Base-by-base conservation (phyloP, 768 basidiomycete genomes). In the Botryobasidium botryosum region DNA sequence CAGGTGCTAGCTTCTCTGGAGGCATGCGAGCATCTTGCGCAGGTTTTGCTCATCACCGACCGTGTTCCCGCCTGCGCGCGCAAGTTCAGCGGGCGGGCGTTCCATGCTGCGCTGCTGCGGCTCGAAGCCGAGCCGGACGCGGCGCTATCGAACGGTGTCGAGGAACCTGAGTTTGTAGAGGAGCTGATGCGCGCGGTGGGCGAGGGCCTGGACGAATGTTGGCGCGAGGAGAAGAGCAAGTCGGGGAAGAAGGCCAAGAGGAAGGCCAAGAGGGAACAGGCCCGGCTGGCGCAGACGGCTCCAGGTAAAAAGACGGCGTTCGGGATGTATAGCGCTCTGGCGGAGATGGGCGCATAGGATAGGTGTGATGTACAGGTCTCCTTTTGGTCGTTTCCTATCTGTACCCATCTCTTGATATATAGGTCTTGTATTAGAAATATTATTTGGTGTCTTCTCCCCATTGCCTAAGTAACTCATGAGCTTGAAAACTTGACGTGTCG, bases 1-100 rank as follows among this genome's bases (percentile, higher is more conserved):
- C 47, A 40, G 35, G 37, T 50, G 13, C 40, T 50, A 7, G 32
- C 40, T 1, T 38, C 47, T 24, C 23, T 50, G 23, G 49, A 50
- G 18, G 33, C 29, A 4, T 20, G 24, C 10, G 40, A 47, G 21
- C 46, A 47, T 23, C 24, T 47, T 13, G 39, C 46, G 17, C 46
- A 47, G 26, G 46, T 42, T 5, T 24, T 47, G 10, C 46, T 47
- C 6, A 26, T 47, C 17, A 7, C 40, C 5, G 41, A 47, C 7
- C 26, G 21, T 17, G 1, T 47, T 6, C 8, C 33, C 12, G 12
- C 28, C 8, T 20, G 27, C 2, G 46, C 37, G 17, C 39, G 46
- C 29, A 42, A 32, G 24, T 47, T 42, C 24, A 47, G 46, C 31
- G 46, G 46, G 10, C 23, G 40, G 20, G 29, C 31, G 4, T 47